These are phyloP conservation scores for Haematococcus lacustris DNA, from an alignment of 139 green algal genomes.

Conservation along the genomic window DNA sequence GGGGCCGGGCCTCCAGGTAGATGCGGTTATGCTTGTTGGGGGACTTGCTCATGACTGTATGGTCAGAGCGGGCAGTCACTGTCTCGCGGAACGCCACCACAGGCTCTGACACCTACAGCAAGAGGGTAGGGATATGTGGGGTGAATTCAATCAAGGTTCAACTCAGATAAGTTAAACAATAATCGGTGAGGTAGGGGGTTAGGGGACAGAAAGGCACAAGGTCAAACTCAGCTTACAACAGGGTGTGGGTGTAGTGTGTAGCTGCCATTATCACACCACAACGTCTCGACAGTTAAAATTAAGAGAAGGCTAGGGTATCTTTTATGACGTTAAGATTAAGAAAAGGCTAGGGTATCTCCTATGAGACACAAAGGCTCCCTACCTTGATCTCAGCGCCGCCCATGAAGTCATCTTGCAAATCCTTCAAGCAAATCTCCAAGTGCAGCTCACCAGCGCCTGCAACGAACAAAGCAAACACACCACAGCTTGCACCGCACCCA, in stretches of 20 bases:
- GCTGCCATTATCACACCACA: background rate
- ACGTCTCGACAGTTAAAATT: background rate
- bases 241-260: background rate
- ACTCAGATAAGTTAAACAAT: no score
- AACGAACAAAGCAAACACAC: no score
- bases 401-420: constrained; percentile 99
- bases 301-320: no score
- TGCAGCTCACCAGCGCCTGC: constrained; percentile 93
- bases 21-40: constrained; percentile 99
- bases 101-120: constrained; percentile 79
- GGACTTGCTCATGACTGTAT: constrained; percentile 97
- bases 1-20: constrained; percentile 89
- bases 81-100: constrained; percentile 98
- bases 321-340: no score
- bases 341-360: no score
- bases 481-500: no score
- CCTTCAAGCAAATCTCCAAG: constrained; percentile 99
- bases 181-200: no score
- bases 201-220: background rate
- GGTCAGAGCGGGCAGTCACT: constrained; percentile 72
- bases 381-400: constrained; percentile 87
- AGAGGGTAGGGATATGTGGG: background rate
- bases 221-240: background rate
- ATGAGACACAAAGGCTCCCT: background rate
- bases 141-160: background rate